phyloP scores from a whole-genome alignment of 805 yeast genomes.

The Pichia sporocuriosa region DNA sequence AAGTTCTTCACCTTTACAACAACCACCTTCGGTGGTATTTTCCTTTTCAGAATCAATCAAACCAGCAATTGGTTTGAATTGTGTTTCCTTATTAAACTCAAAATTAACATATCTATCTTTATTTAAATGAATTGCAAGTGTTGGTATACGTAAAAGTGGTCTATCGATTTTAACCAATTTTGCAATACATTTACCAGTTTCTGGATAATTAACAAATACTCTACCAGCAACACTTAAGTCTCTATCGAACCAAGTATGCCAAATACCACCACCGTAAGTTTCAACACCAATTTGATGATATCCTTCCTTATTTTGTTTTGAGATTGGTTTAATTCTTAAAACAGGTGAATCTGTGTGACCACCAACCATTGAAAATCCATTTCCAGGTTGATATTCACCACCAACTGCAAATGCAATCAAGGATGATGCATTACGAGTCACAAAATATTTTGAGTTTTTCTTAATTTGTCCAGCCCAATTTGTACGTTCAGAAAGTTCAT shows the following conservation, averaged over 20 bases:
- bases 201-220: constrained; percentile 55
- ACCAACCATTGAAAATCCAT: constrained; percentile 83
- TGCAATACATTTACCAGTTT: constrained; percentile 46
- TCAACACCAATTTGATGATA: constrained; percentile 89
- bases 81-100: constrained; percentile 84
- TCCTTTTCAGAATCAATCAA: constrained; percentile 19
- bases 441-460: constrained; percentile 65
- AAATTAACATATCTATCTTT: constrained; percentile 71
- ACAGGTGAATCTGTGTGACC: constrained; percentile 96
- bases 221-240: constrained; percentile 90
- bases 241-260: constrained; percentile 97
- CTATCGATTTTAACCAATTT: constrained; percentile 71
- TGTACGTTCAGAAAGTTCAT: constrained; percentile 63
- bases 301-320: constrained; percentile 64
- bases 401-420: constrained; percentile 85
- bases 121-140: constrained; percentile 87
- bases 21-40: constrained; percentile 22
- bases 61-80: constrained; percentile 82
- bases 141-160: constrained; percentile 87
- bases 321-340: constrained; percentile 80
- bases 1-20: constrained; percentile 46
- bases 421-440: constrained; percentile 86
- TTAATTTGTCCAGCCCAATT: constrained; percentile 55
- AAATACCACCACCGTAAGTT: constrained; percentile 90
- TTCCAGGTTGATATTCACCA: constrained; percentile 61